Evolutionary conservation across 2,329 filamentous ascomycete species (phyloP).

Genomic region (Lomentospora prolificans): DNA sequence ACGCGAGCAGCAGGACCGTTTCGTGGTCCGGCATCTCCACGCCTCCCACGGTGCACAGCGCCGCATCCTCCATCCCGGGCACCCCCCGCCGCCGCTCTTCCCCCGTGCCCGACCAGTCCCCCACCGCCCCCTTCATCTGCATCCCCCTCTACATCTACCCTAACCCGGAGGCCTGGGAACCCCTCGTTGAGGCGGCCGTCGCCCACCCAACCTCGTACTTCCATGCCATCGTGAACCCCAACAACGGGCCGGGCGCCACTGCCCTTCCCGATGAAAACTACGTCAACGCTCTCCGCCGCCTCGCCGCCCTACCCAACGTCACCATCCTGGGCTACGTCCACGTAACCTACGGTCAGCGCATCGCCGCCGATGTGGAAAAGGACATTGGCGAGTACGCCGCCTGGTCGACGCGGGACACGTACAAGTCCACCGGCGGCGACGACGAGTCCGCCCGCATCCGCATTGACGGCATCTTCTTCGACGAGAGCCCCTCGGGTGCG

Average conservation of each 20-base stretch:
- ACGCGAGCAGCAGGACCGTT: background rate
- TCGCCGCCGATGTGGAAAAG: slow-evolving; percentile 13
- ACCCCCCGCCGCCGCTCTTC: background rate
- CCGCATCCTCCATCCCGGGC: background rate
- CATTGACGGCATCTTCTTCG: slow-evolving; percentile 37
- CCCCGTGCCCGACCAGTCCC: background rate
- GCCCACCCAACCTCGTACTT: slow-evolving; percentile 18
- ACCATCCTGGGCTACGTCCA: slow-evolving; percentile 21
- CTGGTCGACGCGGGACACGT: slow-evolving; percentile 27
- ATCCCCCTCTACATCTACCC: slow-evolving; percentile 26
- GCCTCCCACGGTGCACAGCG: background rate
- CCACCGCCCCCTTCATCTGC: slow-evolving; percentile 16
- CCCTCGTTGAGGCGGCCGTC: slow-evolving; percentile 16
- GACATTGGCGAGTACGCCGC: slow-evolving; percentile 35
- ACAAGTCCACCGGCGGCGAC: background rate
- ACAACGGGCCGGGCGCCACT: slow-evolving; percentile 19
- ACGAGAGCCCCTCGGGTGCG: slow-evolving; percentile 29
- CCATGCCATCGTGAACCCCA: slow-evolving; percentile 21
- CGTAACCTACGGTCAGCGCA: slow-evolving; percentile 19
- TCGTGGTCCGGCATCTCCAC: background rate
- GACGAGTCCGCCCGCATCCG: slow-evolving; percentile 17
- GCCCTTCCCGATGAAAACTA: slow-evolving; percentile 20
- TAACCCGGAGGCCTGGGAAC: slow-evolving; percentile 18
- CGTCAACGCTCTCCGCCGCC: slow-evolving; percentile 14
- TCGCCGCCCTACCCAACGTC: slow-evolving; percentile 17